These are phyloP conservation scores for Tolypocladium ophioglossoides DNA, from an alignment of 2,329 filamentous ascomycete genomes.

Conservation along the genomic window DNA sequence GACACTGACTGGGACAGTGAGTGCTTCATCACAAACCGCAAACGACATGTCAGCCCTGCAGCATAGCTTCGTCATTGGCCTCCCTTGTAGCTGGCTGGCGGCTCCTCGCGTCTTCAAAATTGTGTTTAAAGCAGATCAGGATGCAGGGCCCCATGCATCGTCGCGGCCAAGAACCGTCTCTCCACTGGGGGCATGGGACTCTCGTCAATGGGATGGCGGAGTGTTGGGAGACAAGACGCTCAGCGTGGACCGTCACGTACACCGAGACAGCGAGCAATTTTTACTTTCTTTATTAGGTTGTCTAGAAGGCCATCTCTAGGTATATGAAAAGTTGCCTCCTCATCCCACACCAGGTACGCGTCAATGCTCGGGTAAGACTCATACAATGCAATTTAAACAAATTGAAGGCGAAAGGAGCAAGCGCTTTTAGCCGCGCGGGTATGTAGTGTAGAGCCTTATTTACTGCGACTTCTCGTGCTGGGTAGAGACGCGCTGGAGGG, in stretches of 20 bases:
- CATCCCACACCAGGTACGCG: constrained; percentile 17
- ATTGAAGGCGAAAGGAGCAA: constrained; percentile 27
- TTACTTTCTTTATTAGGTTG: constrained; percentile 32
- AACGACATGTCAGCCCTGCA: neutral
- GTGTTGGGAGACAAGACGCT: neutral
- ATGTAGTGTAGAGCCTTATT: constrained; percentile 25
- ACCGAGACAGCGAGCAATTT: constrained; percentile 8
- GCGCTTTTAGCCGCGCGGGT: constrained; percentile 24
- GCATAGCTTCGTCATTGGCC: neutral
- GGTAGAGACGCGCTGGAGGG: constrained; percentile 79
- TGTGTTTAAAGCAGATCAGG: neutral
- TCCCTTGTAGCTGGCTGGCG: neutral
- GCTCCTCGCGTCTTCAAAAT: neutral
- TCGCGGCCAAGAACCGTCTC: neutral
- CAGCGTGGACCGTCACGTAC: neutral
- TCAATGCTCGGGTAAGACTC: constrained; percentile 16
- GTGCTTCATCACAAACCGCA: neutral
- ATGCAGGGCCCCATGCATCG: neutral
- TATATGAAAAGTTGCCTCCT: constrained; percentile 26
- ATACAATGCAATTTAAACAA: constrained; percentile 29
- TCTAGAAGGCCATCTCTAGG: constrained; percentile 26
- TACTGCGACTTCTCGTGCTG: constrained; percentile 85
- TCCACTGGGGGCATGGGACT: neutral
- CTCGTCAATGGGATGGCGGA: neutral
- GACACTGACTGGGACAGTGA: neutral